phyloP scores from a whole-genome alignment of 768 basidiomycete species.

The Collybia mongolica region DNA sequence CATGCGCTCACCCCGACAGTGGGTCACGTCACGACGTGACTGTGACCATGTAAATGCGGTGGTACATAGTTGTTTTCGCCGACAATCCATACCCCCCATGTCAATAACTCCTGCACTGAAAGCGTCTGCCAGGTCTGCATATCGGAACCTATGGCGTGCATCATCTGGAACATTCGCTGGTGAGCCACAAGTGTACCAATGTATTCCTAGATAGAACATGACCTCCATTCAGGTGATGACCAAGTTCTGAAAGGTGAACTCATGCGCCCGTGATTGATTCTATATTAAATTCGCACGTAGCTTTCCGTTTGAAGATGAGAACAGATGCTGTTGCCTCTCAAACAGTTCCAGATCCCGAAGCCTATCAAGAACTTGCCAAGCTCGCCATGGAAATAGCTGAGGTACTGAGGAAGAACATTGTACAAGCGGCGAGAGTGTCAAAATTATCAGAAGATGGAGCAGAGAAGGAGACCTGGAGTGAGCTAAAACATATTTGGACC shows the following conservation, averaged over 20 bases:
- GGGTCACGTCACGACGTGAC: too few species aligned
- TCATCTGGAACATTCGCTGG: conserved; percentile 68
- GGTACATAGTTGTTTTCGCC: too few species aligned
- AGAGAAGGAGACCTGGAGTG: conserved; percentile 57
- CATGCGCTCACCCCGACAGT: too few species aligned
- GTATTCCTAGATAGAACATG: background rate
- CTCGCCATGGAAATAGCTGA: conserved; percentile 71
- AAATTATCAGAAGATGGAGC: conserved; percentile 25
- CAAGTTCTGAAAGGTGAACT: conserved; percentile 50
- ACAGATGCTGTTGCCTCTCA: conserved; percentile 47
- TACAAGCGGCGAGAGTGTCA: conserved; percentile 65
- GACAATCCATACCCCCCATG: conserved; percentile 29
- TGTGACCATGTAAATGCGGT: too few species aligned
- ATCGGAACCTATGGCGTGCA: conserved; percentile 69
- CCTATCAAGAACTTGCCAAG: conserved; percentile 53
- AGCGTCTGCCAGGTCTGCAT: conserved; percentile 71
- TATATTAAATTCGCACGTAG: conserved; percentile 31
- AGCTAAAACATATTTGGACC: conserved; percentile 14
- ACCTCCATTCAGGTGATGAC: conserved; percentile 46
- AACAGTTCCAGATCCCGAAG: conserved; percentile 40
- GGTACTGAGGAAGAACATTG: conserved; percentile 79
- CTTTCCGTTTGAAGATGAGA: conserved; percentile 73
- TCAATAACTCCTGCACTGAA: conserved; percentile 53
- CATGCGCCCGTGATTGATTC: conserved; percentile 7
- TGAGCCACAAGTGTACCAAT: conserved; percentile 19